phyloP scores from a whole-genome alignment of 2,329 filamentous ascomycete genomes.

The Aspergillus glaucus region DNA sequence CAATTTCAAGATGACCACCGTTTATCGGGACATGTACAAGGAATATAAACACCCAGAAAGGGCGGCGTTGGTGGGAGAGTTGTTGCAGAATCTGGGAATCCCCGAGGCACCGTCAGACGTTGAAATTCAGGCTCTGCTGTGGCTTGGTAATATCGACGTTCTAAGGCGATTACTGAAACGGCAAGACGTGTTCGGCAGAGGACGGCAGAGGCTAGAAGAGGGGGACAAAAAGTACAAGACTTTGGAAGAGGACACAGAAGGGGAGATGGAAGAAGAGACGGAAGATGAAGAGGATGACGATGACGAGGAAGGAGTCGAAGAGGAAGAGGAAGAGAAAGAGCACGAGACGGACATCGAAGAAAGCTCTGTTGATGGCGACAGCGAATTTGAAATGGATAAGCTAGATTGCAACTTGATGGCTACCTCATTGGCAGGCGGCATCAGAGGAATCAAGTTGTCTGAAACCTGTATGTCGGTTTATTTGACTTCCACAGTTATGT shows the following conservation, averaged over 20 bases:
- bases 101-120: not conserved
- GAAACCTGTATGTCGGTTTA: not conserved
- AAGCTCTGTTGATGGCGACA: not conserved
- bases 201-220: not conserved
- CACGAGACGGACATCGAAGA: not conserved
- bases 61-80: not conserved
- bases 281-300: too few relatives aligned
- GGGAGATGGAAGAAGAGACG: too few relatives aligned
- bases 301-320: not conserved
- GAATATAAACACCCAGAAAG: not conserved
- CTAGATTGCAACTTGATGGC: not conserved
- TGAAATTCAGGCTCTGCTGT: not conserved
- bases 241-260: not conserved
- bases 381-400: not conserved
- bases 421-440: not conserved
- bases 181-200: not conserved
- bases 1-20: too few relatives aligned
- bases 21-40: not conserved
- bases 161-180: not conserved
- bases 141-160: not conserved
- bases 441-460: not conserved
- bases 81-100: not conserved
- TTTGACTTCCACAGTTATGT: not conserved
- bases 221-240: not conserved
- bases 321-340: not conserved